Conservation (phyloP, 1,139 yeast species). For the Blastobotrys persicus region DNA sequence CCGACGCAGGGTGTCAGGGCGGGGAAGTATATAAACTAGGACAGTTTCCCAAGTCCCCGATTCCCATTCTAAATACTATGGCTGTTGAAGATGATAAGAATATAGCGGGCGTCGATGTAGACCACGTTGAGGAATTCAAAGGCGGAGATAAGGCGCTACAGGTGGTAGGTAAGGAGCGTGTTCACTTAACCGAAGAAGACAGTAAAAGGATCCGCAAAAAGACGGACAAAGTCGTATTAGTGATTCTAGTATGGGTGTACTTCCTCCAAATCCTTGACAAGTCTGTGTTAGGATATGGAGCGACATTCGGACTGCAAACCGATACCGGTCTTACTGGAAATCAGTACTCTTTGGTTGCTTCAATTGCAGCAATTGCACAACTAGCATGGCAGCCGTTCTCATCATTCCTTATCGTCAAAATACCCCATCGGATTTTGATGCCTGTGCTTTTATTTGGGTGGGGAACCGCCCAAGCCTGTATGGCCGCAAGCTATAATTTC, state of each 20-base stretch:
- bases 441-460: background rate
- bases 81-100: background rate
- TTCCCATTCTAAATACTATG: too few species aligned
- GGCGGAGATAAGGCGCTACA: background rate
- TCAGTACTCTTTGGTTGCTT: background rate
- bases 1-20: background rate
- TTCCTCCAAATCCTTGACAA: background rate
- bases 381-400: background rate
- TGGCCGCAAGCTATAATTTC: slow-evolving; percentile 53
- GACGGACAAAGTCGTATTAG: background rate
- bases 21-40: background rate
- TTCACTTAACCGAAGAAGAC: background rate
- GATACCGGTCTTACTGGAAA: background rate
- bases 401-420: background rate
- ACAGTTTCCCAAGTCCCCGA: background rate
- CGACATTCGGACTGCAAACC: background rate
- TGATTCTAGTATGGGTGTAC: background rate
- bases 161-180: background rate
- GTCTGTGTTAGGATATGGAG: background rate
- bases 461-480: slow-evolving; percentile 41
- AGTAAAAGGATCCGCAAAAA: background rate
- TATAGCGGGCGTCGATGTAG: background rate
- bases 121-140: background rate
- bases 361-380: background rate
- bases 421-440: background rate